Evolutionary conservation across 148 eudicot genomes (phyloP).

Genomic region (Rheum nobile): DNA sequence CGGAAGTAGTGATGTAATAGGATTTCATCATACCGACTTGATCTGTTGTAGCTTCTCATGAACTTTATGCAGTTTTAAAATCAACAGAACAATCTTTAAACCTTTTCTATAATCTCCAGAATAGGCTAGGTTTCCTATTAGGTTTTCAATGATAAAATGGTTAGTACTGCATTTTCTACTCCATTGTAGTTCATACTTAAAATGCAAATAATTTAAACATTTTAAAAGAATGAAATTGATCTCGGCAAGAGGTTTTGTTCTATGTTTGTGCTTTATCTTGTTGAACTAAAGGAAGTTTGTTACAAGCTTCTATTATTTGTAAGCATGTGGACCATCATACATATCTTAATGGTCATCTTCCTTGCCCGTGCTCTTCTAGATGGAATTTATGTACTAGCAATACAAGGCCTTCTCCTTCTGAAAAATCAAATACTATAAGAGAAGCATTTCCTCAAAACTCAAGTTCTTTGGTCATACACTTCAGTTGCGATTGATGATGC

Average conservation of each 20-base stretch:
- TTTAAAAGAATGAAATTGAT: not conserved
- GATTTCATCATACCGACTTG: not conserved
- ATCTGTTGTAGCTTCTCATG: not conserved
- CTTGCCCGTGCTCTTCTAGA: not conserved
- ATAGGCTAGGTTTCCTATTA: not conserved
- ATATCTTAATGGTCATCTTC: not conserved
- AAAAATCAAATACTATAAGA: not conserved
- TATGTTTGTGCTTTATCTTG: not conserved
- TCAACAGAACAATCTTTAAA: not conserved
- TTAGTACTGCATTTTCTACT: not conserved
- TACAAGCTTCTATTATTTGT: not conserved
- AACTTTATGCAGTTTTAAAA: not conserved
- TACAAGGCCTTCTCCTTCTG: not conserved
- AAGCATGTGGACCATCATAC: not conserved
- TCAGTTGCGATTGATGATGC: not conserved
- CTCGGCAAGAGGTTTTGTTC: not conserved
- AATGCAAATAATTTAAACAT: not conserved
- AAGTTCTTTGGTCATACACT: not conserved
- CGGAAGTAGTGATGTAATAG: not conserved
- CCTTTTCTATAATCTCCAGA: not conserved
- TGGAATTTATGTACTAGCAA: not conserved
- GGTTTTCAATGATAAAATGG: not conserved
- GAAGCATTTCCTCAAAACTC: not conserved
- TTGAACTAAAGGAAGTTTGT: not conserved
- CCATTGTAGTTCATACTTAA: not conserved